Base-by-base conservation (phyloP, 345 rosid species). In the Reutealis trisperma region DNA sequence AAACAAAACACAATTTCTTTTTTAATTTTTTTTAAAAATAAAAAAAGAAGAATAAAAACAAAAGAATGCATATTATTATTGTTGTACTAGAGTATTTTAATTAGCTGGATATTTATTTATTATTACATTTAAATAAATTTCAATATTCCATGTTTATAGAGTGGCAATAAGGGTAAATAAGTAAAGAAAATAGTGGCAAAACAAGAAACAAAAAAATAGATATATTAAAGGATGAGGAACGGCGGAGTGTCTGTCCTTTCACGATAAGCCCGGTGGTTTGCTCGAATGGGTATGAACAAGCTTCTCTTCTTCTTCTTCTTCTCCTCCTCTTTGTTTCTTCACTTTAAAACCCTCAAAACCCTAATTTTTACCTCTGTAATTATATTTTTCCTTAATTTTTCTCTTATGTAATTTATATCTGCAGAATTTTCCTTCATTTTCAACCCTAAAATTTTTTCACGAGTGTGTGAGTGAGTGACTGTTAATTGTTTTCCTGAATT, bases 261-360 rank as follows among this genome's bases (percentile, higher is more conserved):
- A 83, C 84, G 89, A 81, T 88, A 85, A 84, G 91, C 86, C 83
- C 86, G 77, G 75, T 69, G 79, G 64, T 68, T 80, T 83, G 85
- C 84, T 82, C 76, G 57, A 82, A 76, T 77, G 81, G 83, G 74
- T 63, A 80, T 52, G 83, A 67, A 68, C 34, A 24, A 45, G 34
- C 13, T 47, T 47, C 27, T 47, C 41, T 47, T 25, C 34, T 19
- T 12, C 58, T 25, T 8, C 60, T n/a, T 44, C 79, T 52, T 25
- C 25, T 44, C 13, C 61, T 14, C 14, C 57, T 19, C 62, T 2
- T 73, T 24, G 45, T 63, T 25, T 45, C 76, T 76, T 70, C 67
- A 27, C 32, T 37, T 51, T 22, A 52, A 11, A 32, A 7, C 32
- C 14, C 6, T 37, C 14, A 9, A 47, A 47, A 47, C 21, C 22